phyloP scores from a whole-genome alignment of 140 eudicot species.

The Anethum foeniculum region DNA sequence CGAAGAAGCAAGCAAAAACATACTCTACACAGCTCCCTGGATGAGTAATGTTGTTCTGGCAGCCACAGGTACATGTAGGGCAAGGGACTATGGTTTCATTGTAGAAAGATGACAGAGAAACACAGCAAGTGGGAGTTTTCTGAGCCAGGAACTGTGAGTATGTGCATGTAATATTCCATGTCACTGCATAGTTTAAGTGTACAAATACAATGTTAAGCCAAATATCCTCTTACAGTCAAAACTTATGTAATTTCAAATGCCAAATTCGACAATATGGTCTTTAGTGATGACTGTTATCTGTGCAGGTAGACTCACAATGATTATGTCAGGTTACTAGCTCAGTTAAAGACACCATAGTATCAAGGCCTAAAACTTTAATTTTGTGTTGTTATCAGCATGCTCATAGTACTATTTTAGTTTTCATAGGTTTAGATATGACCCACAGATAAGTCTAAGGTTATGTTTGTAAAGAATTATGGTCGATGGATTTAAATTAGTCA shows the following conservation, averaged over 20 bases:
- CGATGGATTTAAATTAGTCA: not conserved
- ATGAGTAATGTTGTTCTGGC: constrained; percentile 58
- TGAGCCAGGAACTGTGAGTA: constrained; percentile 89
- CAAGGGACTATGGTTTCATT: constrained; percentile 79
- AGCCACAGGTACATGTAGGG: constrained; percentile 89
- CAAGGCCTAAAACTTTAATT: not conserved
- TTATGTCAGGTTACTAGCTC: not conserved
- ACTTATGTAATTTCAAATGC: not conserved
- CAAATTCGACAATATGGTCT: not conserved
- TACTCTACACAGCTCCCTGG: constrained; percentile 88
- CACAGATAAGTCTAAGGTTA: not conserved
- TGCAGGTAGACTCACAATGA: not conserved
- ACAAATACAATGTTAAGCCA: constrained; percentile 11
- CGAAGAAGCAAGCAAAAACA: constrained; percentile 10
- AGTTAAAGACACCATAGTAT: not conserved
- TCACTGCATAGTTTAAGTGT: constrained; percentile 48
- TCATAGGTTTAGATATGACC: not conserved
- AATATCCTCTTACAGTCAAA: not conserved
- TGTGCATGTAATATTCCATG: constrained; percentile 91
- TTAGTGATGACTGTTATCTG: not conserved
- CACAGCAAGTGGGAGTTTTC: constrained; percentile 86
- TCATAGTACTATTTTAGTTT: not conserved
- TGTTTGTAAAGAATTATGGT: not conserved
- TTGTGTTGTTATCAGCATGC: not conserved
- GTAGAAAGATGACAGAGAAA: constrained; percentile 88